Base-by-base conservation (phyloP, 805 yeast species). In the Candida rishiriensis region DNA sequence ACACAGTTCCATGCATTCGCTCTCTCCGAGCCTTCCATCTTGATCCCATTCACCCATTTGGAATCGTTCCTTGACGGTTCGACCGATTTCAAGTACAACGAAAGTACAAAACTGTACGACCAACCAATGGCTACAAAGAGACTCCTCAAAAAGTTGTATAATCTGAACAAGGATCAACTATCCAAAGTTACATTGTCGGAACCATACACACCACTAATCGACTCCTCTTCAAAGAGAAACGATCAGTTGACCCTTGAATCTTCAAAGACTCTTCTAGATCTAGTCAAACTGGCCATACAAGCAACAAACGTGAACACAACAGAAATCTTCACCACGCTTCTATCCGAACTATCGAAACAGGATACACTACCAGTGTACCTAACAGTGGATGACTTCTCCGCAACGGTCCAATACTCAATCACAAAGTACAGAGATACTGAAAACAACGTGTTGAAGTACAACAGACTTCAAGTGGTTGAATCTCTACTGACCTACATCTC, bases 61-160 rank as follows among this genome's bases (percentile, higher is more conserved):
- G 76, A 72, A 33, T 64, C 69, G 29, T 70, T 87, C 17, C 69
- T 80, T n/a, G 79, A 85, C 52, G 97, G 97, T 42, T 69, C 85
- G 18, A 73, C 70, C 43, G 95, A 86, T 62, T 86, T 80, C 57
- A 71, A 75, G 48, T 75, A 63, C 50, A 84, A 82, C 62, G 63
- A 68, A 26, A 65, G 66, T 36, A 58, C 75, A 28, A 61, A 66
- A 17, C 53, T 69, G 35, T 85, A 81, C 61, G 84, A 79, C 40
- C 96, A 89, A 65, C 96, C 91, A 46, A 84, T 85, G 91, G 77
- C 71, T 57, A 66, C 85, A 40, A 79, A 79, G 56, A 72, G 74
- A 39, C 72, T 87, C 60, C 59, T 87, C 48, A 68, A 70, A 48
- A 79, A 78, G 59, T 64, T 79, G 32, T 57, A 65, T 38, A 66